Evolutionary conservation across 1,284 basidiomycete species (phyloP), one percentile per base, ranked within the genome.

Genomic region (Thelephora terrestris): DNA sequence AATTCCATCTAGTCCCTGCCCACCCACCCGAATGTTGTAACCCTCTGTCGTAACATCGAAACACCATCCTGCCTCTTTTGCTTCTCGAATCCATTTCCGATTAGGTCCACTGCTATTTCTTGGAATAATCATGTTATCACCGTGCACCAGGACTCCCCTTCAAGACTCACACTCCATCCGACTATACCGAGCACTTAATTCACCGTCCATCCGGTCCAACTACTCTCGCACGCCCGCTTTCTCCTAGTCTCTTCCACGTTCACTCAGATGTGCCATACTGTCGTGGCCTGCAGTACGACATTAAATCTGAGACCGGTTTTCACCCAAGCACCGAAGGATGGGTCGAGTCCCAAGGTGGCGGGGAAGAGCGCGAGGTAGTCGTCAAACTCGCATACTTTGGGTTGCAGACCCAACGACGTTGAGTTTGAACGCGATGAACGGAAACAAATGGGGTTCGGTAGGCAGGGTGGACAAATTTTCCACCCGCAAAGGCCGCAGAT

Each of bases 271-370:
- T 99, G 96, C 64, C 89, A 95, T 53, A 93, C 95, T 29, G 93
- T 99, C 12, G 90, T 91, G 3, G 81, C 88, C 17, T 98, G 95
- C 68, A 96, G 99, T 63, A 84, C 89, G 96, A 99, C 66, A 96
- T 99, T 76, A 99, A 99, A 71, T 96, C 95, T 0, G 91, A 93
- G 68, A 95, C 93, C 68, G n/a, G n/a, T n/a, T n/a, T 93, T 93
- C 61, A 93, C 92, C 62, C n/a, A n/a, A 88, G 92, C 58, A 93
- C 90, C 2, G 83, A 91, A 62, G 88, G 82, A 38, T 79, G 80
- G 63, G 70, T 73, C 47, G 73, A 73, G 20, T 60, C 70, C 14
- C 61, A 71, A 40, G 71, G 75, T 57, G 77, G 75, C 39, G 67
- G 69, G 50, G 71, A 74, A 54, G 88, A 91, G 66, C 77, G 85